Conservation (phyloP, 345 rosid genomes). For the Litchi chinensis region DNA sequence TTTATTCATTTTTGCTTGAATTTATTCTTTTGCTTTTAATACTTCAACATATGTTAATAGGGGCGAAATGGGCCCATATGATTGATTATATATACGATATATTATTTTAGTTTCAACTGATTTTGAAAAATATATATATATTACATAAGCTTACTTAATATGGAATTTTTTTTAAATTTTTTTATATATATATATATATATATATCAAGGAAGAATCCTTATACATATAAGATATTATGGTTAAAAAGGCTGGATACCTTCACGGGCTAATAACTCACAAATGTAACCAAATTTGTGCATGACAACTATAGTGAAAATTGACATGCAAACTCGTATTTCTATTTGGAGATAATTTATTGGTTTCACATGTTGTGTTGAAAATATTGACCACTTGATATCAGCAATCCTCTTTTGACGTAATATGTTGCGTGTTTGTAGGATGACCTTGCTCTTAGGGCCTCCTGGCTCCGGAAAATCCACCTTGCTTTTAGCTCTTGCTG, state of each 20-base stretch:
- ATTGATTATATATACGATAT: too few species aligned
- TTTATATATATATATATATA: too few species aligned
- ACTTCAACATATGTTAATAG: too few species aligned
- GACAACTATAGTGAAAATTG: not conserved
- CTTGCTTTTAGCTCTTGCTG: slow-evolving; percentile 77
- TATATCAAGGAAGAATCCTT: too few species aligned
- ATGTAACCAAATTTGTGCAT: not conserved
- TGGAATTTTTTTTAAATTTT: too few species aligned
- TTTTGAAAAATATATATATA: too few species aligned
- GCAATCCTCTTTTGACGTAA: not conserved
- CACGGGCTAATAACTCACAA: not conserved
- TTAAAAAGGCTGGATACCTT: not conserved
- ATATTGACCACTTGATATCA: not conserved
- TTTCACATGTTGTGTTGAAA: slow-evolving; percentile 14
- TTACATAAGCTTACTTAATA: too few species aligned
- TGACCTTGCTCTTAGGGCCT: slow-evolving; percentile 93
- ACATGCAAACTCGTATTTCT: not conserved
- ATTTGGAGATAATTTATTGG: not conserved
- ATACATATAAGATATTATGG: not conserved
- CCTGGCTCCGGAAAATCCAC: slow-evolving; percentile 94
- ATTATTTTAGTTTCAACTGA: too few species aligned
- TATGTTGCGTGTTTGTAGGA: slow-evolving; percentile 43
- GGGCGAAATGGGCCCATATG: too few species aligned
- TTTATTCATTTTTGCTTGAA: too few species aligned
- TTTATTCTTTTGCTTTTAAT: too few species aligned